phyloP scores from a whole-genome alignment of 768 basidiomycete species.

The Lactarius quietus region DNA sequence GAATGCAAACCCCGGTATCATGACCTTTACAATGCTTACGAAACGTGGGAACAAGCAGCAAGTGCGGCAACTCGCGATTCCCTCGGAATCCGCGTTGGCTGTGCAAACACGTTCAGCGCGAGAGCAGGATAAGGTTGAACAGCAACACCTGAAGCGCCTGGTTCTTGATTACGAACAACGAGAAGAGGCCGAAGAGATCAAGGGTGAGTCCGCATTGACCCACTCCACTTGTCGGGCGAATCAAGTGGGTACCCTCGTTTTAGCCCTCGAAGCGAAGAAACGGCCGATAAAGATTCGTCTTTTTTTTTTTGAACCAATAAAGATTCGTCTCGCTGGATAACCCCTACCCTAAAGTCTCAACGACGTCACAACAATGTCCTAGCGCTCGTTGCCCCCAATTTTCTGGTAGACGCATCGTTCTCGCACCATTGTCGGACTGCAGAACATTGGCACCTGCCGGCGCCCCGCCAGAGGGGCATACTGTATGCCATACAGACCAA shows the following conservation, averaged over 20 bases:
- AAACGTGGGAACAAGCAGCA: constrained; percentile 93
- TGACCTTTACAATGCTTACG: constrained; percentile 91
- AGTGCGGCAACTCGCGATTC: constrained; percentile 88
- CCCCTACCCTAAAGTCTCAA: constrained; percentile 8
- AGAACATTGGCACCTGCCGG: constrained; percentile 11
- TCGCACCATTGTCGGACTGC: constrained; percentile 11
- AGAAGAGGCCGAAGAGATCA: constrained; percentile 80
- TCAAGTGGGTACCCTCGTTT: not conserved
- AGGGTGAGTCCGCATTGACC: constrained; percentile 43
- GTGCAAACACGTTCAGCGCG: constrained; percentile 90
- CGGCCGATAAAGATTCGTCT: no score
- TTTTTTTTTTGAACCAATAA: no score
- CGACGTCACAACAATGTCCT: constrained; percentile 9
- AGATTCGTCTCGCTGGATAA: constrained; percentile 74
- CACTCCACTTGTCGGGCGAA: not conserved
- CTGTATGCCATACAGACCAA: not conserved
- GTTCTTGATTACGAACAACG: constrained; percentile 89
- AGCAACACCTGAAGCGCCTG: constrained; percentile 94
- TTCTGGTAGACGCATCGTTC: constrained; percentile 16
- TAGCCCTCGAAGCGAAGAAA: constrained; percentile 68
- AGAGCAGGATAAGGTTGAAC: constrained; percentile 91
- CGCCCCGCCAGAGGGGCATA: constrained; percentile 2
- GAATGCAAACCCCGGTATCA: constrained; percentile 43
- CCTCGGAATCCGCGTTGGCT: constrained; percentile 82
- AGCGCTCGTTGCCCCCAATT: constrained; percentile 16